Evolutionary conservation across 2,329 filamentous ascomycete genomes (phyloP).

Genomic region (Ophiostoma novo-ulmi): DNA sequence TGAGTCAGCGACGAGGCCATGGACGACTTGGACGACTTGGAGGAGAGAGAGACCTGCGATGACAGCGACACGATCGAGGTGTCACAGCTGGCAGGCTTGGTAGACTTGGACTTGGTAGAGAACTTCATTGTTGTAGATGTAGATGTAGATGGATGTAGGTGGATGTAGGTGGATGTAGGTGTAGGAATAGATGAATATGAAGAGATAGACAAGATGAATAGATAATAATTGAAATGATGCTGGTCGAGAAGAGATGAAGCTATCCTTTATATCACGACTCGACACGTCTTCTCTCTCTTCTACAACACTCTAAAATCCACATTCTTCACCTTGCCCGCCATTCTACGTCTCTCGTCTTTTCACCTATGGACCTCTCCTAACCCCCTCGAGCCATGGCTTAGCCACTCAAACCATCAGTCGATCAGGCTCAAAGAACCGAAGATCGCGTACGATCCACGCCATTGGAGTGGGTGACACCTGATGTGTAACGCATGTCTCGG

Average conservation of each 20-base stretch:
- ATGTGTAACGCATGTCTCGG: constrained; percentile 6
- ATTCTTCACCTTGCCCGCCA: background rate
- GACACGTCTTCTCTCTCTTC: background rate
- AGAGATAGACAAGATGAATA: background rate
- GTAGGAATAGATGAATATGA: background rate
- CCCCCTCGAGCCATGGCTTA: background rate
- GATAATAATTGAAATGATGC: background rate
- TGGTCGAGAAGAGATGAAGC: background rate
- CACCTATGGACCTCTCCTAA: background rate
- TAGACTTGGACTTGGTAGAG: background rate
- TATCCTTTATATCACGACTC: background rate
- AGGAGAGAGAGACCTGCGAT: background rate
- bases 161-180: background rate
- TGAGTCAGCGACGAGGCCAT: background rate
- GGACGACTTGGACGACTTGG: constrained; percentile 10
- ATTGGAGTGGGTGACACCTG: constrained; percentile 2
- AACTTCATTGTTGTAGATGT: background rate
- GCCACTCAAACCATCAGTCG: background rate
- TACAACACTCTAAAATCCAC: background rate
- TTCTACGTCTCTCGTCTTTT: background rate
- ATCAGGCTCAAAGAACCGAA: background rate
- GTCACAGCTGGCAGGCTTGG: background rate
- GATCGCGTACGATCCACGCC: constrained; percentile 5
- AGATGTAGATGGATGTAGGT: background rate
- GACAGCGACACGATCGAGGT: constrained; percentile 3